These are phyloP conservation scores for Echium plantagineum DNA, from an alignment of 257 asterid species.

Conservation along the genomic window DNA sequence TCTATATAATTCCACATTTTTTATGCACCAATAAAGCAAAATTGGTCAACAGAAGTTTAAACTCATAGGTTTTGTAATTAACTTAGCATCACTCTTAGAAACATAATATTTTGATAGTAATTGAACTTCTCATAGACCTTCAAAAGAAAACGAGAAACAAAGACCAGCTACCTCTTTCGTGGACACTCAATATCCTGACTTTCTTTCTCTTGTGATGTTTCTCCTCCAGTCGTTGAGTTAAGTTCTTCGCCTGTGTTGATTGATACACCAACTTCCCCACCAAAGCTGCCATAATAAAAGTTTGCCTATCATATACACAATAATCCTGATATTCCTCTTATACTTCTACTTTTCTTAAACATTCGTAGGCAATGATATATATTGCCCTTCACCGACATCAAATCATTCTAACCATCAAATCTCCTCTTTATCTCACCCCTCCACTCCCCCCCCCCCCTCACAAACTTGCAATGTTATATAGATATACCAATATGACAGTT, in stretches of 20 bases:
- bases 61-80: background rate
- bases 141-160: background rate
- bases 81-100: background rate
- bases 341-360: no score
- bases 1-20: no score
- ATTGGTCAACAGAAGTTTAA: no score
- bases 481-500: background rate
- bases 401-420: no score
- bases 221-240: constrained; percentile 16
- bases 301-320: background rate
- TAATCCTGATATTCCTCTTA: background rate
- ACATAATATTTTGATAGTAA: background rate
- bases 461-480: background rate
- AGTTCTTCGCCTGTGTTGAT: no score
- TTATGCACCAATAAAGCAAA: no score
- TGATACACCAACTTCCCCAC: constrained; percentile 33
- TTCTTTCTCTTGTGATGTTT: constrained; percentile 36
- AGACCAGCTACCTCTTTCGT: constrained; percentile 52
- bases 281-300: constrained; percentile 27
- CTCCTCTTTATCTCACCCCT: background rate
- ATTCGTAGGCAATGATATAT: no score
- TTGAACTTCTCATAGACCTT: background rate
- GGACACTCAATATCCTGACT: constrained; percentile 36
- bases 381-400: no score
- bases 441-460: no score